Conservation (phyloP, 1,284 basidiomycete species). For the Mycosarcoma maydis region DNA sequence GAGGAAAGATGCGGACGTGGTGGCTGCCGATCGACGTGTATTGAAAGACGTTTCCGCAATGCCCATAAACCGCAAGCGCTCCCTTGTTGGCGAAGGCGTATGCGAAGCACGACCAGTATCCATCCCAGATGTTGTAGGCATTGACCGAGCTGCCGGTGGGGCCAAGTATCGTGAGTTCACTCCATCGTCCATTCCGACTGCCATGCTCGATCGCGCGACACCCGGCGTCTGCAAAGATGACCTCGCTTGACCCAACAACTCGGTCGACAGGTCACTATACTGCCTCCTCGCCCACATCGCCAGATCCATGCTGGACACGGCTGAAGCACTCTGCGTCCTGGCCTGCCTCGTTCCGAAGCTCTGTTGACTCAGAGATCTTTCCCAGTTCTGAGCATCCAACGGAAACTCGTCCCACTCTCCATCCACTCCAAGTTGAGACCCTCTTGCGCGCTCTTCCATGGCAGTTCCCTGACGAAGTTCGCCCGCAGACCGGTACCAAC, state of each 20-base stretch:
- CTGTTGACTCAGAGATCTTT: conserved; percentile 29
- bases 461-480: conserved; percentile 1
- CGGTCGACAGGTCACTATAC: conserved; percentile 2
- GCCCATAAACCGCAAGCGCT: conserved; percentile 12
- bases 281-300: conserved; percentile 21
- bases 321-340: conserved; percentile 25
- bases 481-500: conserved; percentile 44
- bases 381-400: conserved; percentile 43
- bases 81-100: conserved; percentile 15
- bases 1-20: neutral
- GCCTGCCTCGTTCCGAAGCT: conserved; percentile 14
- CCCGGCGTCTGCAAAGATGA: neutral
- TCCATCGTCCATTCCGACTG: conserved; percentile 2
- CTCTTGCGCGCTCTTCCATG: conserved; percentile 9
- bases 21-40: conserved; percentile 4
- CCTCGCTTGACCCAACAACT: neutral
- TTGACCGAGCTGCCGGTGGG: conserved; percentile 27
- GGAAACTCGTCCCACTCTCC: conserved; percentile 52
- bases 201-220: neutral
- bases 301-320: conserved; percentile 11
- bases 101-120: neutral
- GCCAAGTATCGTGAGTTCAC: conserved; percentile 9
- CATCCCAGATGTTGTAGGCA: conserved; percentile 17
- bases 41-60: neutral
- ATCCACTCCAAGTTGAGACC: conserved; percentile 37